A percentile compares a stretch with the other conserved stretches of the same genome.
Conservation (phyloP, 2,329 filamentous ascomycete species). For the Dactylellina cionopaga region DNA sequence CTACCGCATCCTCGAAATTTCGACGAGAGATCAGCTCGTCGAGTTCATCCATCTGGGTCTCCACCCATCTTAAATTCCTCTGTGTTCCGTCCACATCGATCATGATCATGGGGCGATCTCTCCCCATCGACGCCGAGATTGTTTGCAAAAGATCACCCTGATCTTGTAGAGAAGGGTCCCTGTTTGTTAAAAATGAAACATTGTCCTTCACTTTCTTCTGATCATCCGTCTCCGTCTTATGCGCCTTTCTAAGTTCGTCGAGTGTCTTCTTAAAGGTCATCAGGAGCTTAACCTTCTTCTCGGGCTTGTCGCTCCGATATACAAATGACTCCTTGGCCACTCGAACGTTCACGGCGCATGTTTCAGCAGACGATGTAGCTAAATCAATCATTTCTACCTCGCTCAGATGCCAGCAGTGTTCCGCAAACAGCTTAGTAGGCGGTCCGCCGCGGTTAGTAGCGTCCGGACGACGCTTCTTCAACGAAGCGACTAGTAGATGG, state of each 20-base stretch:
- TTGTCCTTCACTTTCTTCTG: constrained; percentile 85
- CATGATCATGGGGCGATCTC: constrained; percentile 77
- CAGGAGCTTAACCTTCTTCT: constrained; percentile 83
- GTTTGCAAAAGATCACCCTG: constrained; percentile 83
- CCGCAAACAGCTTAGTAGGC: constrained; percentile 83
- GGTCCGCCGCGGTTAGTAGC: constrained; percentile 67
- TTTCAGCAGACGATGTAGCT: constrained; percentile 68
- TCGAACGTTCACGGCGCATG: constrained; percentile 89
- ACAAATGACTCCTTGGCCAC: constrained; percentile 92
- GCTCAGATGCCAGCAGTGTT: constrained; percentile 91
- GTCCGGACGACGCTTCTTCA: constrained; percentile 90
- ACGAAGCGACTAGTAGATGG: constrained; percentile 87
- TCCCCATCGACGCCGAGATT: constrained; percentile 73
- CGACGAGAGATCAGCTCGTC: constrained; percentile 96
- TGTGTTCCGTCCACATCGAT: constrained; percentile 97
- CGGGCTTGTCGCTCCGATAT: constrained; percentile 86
- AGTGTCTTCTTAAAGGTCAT: constrained; percentile 92
- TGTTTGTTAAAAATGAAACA: constrained; percentile 83
- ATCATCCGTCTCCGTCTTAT: constrained; percentile 86
- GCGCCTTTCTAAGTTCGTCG: constrained; percentile 85
- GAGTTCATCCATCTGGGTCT: constrained; percentile 91
- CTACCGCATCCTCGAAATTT: constrained; percentile 84
- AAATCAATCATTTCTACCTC: constrained; percentile 95
- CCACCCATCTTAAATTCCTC: constrained; percentile 94
- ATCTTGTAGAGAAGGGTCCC: constrained; percentile 78